Evolutionary conservation across 345 rosid genomes (phyloP), one percentile per base, ranked within the genome.

Genomic region (Hibiscus syriacus): DNA sequence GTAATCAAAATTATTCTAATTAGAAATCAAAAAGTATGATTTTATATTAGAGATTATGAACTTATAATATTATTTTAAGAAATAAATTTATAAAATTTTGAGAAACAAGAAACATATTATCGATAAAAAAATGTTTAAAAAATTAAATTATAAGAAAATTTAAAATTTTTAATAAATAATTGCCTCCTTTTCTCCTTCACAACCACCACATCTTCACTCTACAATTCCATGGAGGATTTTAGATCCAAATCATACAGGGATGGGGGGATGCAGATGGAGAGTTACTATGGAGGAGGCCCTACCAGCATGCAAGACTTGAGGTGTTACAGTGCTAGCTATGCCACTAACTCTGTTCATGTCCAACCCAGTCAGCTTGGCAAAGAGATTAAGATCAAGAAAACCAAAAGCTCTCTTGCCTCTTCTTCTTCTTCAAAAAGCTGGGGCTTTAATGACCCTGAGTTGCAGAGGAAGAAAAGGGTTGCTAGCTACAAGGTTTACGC

Each of bases 391-490:
- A 72, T 69, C 55, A 82, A 74, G 83, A 84, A 81, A 80, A 74
- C 78, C 74, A 86, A 84, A 70, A 78, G 68, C 50, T 69, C 59
- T 59, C 62, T 76, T 57, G 83, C 78, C 38, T 79, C 81, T 26
- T 75, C 77, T 62, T 50, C 55, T 22, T 4, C 25, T 16, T 71
- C 86, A 54, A 86, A 72, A 71, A 76, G 72, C 41, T 94, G 96
- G 99, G 80, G 87, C 75, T 81, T 94, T 29, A 81, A 64, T 43
- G 97, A 93, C 73, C 92, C 95, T 1, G 99, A 94, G 79, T 63
- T 87, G 43, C 86, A 87, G 63, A 94, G 99, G 93, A 94, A 89
- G 82, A 89, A 79, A 73, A 85, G 96, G 83, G 97, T 94, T 52
- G 96, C 95, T 16, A 69, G 90, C 53, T 91, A 94, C 78, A 91